Conservation (phyloP, 352 stramenopile genomes). For the Blastocystis sp. region DNA sequence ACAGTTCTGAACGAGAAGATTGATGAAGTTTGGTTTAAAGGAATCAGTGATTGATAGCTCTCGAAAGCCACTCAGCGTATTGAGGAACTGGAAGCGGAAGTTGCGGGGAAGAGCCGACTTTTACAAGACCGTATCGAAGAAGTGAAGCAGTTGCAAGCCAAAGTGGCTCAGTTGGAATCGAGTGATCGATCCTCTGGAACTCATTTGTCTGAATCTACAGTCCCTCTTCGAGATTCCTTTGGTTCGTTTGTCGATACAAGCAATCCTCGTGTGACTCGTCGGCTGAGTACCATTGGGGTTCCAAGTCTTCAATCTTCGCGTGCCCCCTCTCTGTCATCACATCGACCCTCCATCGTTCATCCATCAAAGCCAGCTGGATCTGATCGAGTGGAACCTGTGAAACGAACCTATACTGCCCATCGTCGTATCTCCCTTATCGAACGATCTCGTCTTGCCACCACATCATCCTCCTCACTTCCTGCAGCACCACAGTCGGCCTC, state of each 20-base stretch:
- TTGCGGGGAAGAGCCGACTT: constrained; percentile 12
- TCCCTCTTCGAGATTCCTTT: background rate
- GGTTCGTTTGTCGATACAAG: constrained; percentile 20
- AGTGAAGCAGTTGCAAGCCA: constrained; percentile 14
- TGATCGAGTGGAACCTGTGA: background rate
- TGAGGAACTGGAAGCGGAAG: constrained; percentile 17
- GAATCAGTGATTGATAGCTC: background rate
- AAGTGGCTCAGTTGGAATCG: background rate
- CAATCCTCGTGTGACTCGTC: background rate
- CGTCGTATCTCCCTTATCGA: constrained; percentile 30
- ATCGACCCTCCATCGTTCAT: background rate
- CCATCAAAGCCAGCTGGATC: background rate
- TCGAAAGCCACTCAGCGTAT: background rate
- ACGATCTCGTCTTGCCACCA: background rate
- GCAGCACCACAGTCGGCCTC: background rate
- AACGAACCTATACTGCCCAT: background rate
- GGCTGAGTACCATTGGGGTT: constrained; percentile 33
- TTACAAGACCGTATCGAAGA: constrained; percentile 6
- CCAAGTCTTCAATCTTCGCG: background rate
- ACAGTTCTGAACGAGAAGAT: constrained; percentile 28
- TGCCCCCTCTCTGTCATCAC: background rate
- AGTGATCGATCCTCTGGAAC: background rate
- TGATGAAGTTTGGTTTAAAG: background rate
- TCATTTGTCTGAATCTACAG: background rate
- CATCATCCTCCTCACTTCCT: background rate